Conservation (phyloP, 257 asterid species). For the Solanum lycopersicoides region DNA sequence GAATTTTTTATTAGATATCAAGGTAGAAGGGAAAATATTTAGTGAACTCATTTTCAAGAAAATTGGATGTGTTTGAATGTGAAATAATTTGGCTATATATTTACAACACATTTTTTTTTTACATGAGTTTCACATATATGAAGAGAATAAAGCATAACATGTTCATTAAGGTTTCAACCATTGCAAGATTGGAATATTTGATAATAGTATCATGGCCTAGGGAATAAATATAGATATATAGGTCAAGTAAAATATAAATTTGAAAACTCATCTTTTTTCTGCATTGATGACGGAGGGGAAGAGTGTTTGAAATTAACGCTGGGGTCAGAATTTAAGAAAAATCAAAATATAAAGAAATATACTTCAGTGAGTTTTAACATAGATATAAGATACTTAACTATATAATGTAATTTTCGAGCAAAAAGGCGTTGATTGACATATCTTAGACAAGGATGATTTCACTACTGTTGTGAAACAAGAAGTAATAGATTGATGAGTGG, state of each 20-base stretch:
- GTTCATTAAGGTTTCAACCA: not conserved
- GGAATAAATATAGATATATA: not conserved
- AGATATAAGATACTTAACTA: not conserved
- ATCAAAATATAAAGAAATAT: not conserved
- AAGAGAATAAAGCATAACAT: not conserved
- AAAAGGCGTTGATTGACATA: not conserved
- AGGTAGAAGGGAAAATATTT: not conserved
- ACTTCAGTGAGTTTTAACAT: too few species aligned
- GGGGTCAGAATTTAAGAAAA: not conserved
- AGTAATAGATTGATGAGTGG: not conserved
- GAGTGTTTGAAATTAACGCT: not conserved
- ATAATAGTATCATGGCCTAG: not conserved
- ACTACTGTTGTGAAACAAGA: not conserved
- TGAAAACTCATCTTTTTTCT: not conserved
- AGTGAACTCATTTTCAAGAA: constrained; percentile 8
- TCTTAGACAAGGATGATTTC: not conserved
- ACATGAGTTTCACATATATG: not conserved
- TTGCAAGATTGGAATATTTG: not conserved
- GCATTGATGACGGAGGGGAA: not conserved
- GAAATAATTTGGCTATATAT: not conserved
- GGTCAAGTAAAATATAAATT: not conserved
- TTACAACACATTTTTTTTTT: not conserved
- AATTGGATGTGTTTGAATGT: not conserved
- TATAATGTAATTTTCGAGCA: not conserved
- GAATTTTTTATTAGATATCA: not conserved